Evolutionary conservation across 2,329 filamentous ascomycete genomes (phyloP).

Genomic region (Calonectria pauciramosa): DNA sequence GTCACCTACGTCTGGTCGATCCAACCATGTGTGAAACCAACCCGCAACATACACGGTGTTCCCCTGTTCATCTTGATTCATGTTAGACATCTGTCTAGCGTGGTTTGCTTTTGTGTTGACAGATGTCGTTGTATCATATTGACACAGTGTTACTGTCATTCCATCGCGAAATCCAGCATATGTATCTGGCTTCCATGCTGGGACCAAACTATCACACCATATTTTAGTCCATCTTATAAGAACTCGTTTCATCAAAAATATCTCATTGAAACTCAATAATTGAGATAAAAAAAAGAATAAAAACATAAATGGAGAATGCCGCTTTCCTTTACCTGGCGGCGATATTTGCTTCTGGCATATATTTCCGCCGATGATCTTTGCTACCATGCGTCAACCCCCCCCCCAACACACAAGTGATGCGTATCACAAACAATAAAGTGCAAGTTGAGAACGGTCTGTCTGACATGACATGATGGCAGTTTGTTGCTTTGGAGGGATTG

Average conservation of each 20-base stretch:
- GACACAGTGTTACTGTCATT: too few relatives aligned
- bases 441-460: background rate
- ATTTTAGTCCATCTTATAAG: background rate
- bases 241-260: background rate
- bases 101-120: background rate
- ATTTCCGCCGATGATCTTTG: background rate
- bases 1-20: background rate
- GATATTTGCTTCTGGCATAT: too few relatives aligned
- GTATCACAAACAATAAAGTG: background rate
- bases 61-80: background rate
- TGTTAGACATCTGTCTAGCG: background rate
- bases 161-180: background rate
- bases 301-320: background rate
- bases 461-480: too few relatives aligned
- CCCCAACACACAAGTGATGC: background rate
- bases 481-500: background rate
- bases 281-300: background rate
- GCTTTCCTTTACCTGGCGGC: background rate
- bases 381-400: background rate
- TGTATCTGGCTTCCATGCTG: too few relatives aligned
- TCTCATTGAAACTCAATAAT: background rate
- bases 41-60: background rate
- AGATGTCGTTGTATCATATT: too few relatives aligned
- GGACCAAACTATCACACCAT: background rate
- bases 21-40: background rate